Evolutionary conservation across 192 early-diverging fungal genomes (phyloP).

Genomic region (Glomus cerebriforme): DNA sequence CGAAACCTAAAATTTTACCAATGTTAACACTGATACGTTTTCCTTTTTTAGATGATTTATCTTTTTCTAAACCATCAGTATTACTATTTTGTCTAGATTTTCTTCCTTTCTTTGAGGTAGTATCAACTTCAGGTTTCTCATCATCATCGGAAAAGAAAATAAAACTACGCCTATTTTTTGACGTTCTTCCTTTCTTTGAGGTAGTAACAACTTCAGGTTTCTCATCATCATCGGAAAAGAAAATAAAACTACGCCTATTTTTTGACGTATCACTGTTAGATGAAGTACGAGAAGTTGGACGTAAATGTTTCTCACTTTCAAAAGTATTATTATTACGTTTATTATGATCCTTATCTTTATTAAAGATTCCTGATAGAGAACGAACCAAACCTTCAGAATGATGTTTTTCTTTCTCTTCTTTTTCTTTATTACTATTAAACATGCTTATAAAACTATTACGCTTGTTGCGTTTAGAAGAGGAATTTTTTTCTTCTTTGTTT

Average conservation of each 20-base stretch:
- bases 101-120: neutral
- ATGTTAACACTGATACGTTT: neutral
- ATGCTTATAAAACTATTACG: neutral
- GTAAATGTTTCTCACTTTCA: neutral
- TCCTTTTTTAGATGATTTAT: neutral
- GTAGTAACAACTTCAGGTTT: neutral
- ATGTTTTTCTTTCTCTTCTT: neutral
- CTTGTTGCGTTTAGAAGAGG: neutral
- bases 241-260: neutral
- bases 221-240: neutral
- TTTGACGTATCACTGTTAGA: neutral
- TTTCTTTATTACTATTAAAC: neutral
- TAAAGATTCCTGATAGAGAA: neutral
- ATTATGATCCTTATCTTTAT: neutral
- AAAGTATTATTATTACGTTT: neutral
- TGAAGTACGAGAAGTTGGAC: neutral
- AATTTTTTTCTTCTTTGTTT: neutral
- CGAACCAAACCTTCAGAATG: neutral
- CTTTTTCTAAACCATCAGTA: neutral
- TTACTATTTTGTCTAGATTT: neutral
- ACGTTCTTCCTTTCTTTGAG: neutral
- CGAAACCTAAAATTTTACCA: neutral
- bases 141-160: neutral
- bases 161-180: neutral
- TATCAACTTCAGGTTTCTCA: neutral